These are phyloP conservation scores for Fusarium lateritium DNA, from an alignment of 2,329 filamentous ascomycete genomes.

Conservation along the genomic window DNA sequence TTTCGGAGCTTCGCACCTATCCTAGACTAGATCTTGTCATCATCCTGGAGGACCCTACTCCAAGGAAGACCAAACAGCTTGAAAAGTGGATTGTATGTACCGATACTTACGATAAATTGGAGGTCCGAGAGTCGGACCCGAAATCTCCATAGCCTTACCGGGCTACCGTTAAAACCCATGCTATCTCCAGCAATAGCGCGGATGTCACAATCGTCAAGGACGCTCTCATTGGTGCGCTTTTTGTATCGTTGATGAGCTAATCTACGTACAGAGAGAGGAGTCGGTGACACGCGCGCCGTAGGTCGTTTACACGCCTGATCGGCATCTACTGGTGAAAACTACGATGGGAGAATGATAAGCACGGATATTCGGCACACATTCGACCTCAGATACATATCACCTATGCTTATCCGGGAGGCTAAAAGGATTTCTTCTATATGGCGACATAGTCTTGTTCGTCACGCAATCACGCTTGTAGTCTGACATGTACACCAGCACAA, in stretches of 20 bases:
- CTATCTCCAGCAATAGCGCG: slow-evolving; percentile 1
- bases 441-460: slow-evolving; percentile 2
- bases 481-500: neutral
- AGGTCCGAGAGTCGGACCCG: neutral
- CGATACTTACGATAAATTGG: neutral
- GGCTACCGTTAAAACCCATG: neutral
- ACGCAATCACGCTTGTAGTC: neutral
- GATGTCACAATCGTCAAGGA: neutral
- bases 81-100: neutral
- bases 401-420: neutral
- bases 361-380: neutral
- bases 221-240: neutral
- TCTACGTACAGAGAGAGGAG: too few relatives aligned
- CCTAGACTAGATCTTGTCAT: neutral
- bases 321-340: neutral
- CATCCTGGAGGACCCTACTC: neutral
- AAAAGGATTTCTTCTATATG: neutral
- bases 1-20: neutral
- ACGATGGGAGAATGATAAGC: neutral
- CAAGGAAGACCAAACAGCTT: fast-evolving
- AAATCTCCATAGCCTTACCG: neutral
- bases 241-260: neutral
- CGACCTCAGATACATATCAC: neutral
- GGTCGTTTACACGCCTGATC: neutral
- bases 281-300: neutral